phyloP scores from a whole-genome alignment of 2,329 filamentous ascomycete genomes.

The Xylaria polymorpha region DNA sequence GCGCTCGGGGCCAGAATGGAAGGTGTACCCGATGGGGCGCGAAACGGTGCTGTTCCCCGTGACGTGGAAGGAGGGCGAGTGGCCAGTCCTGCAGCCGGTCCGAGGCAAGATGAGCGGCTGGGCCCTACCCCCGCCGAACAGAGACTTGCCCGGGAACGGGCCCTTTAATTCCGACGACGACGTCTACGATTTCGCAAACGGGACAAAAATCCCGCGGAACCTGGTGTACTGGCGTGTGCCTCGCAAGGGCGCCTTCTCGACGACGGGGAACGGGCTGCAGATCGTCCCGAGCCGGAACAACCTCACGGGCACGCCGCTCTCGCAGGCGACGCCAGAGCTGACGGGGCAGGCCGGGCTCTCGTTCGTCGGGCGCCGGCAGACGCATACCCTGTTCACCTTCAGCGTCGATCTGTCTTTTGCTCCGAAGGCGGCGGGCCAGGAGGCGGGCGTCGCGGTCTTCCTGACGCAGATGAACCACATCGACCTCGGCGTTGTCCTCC shows the following conservation, averaged over 20 bases:
- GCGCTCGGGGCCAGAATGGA: slow-evolving; percentile 56
- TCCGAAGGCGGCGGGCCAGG: slow-evolving; percentile 44
- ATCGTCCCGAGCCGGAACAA: slow-evolving; percentile 47
- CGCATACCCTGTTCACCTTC: slow-evolving; percentile 50
- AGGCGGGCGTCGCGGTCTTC: slow-evolving; percentile 52
- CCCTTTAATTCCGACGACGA: slow-evolving; percentile 45
- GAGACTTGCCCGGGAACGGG: slow-evolving; percentile 51
- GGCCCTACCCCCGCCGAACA: slow-evolving; percentile 52
- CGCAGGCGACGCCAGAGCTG: slow-evolving; percentile 38
- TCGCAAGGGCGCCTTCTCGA: slow-evolving; percentile 42
- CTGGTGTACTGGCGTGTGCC: slow-evolving; percentile 52
- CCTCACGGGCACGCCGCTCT: slow-evolving; percentile 43
- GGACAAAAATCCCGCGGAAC: slow-evolving; percentile 45
- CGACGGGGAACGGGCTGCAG: slow-evolving; percentile 41
- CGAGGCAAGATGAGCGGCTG: slow-evolving; percentile 58
- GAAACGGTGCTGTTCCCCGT: slow-evolving; percentile 59
- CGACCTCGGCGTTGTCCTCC: slow-evolving; percentile 49
- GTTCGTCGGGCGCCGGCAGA: slow-evolving; percentile 51
- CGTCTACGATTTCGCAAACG: slow-evolving; percentile 39
- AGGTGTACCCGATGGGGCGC: slow-evolving; percentile 64
- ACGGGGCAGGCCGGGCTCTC: slow-evolving; percentile 44
- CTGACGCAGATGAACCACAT: slow-evolving; percentile 51
- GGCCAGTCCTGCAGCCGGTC: slow-evolving; percentile 59
- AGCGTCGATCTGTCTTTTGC: slow-evolving; percentile 48
- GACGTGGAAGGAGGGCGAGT: slow-evolving; percentile 61